A percentile compares a stretch with the other conserved stretches of the same genome.
Conservation (phyloP, 305 asterid genomes). For the Petunia hybrid region DNA sequence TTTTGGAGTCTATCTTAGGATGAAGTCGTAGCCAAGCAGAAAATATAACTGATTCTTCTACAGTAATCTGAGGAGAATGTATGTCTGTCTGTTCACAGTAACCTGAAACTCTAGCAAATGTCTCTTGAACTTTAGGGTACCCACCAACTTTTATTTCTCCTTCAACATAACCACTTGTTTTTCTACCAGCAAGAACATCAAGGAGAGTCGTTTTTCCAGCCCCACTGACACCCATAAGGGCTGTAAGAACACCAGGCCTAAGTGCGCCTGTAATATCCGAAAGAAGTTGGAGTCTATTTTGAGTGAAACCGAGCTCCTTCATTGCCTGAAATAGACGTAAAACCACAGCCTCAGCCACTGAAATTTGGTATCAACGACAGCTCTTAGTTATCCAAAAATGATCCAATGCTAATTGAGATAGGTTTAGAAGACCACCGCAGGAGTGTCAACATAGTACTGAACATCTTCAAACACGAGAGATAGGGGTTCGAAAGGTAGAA, state of each 20-base stretch:
- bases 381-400: constrained; percentile 6
- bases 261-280: constrained; percentile 67
- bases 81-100: constrained; percentile 89
- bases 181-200: constrained; percentile 85
- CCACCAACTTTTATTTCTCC: constrained; percentile 78
- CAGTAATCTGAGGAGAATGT: constrained; percentile 81
- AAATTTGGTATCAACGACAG: background rate
- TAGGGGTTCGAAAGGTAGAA: constrained; percentile 65
- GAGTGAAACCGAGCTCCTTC: constrained; percentile 63
- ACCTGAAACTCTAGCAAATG: constrained; percentile 81
- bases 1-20: constrained; percentile 59
- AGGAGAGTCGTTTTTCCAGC: constrained; percentile 90
- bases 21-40: constrained; percentile 93
- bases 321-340: constrained; percentile 53
- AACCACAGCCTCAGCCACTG: constrained; percentile 26
- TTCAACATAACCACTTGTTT: constrained; percentile 70
- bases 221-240: constrained; percentile 89
- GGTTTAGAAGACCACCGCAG: constrained; percentile 48
- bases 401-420: constrained; percentile 15
- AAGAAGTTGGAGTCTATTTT: constrained; percentile 63
- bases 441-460: constrained; percentile 66
- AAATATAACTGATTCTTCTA: constrained; percentile 77
- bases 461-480: constrained; percentile 64
- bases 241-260: constrained; percentile 78
- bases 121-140: constrained; percentile 70